Evolutionary conservation across 1,284 basidiomycete genomes (phyloP).

Genomic region (Marasmius oreades): DNA sequence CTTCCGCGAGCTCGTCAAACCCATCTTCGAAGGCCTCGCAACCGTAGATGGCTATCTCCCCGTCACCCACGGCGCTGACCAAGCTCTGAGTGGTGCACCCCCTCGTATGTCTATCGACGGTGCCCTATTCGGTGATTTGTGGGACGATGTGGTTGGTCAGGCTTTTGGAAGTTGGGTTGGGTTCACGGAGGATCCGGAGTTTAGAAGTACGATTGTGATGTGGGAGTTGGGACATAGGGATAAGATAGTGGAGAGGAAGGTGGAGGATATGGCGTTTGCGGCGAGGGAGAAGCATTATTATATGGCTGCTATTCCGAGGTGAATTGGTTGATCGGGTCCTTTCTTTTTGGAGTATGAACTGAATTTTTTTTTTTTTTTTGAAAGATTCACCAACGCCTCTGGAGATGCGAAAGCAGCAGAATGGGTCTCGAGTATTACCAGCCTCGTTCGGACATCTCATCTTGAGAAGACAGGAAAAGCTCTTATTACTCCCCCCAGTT

Average conservation of each 20-base stretch:
- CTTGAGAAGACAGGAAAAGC: neutral
- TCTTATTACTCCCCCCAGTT: neutral
- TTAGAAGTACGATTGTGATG: neutral
- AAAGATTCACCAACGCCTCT: neutral
- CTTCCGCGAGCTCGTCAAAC: neutral
- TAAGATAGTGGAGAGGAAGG: constrained; percentile 8
- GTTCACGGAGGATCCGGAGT: neutral
- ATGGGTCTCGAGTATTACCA: neutral
- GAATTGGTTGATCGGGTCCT: neutral
- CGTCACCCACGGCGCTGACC: constrained; percentile 18
- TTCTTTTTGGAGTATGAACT: neutral
- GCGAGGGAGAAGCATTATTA: constrained; percentile 13
- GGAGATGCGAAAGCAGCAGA: neutral
- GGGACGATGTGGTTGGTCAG: constrained; percentile 12
- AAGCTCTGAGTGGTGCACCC: constrained; percentile 13
- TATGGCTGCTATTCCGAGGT: neutral
- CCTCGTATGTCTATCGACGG: constrained; percentile 15
- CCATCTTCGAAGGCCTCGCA: neutral
- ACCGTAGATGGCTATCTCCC: constrained; percentile 4
- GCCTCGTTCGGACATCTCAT: neutral
- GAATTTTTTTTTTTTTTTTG: neutral
- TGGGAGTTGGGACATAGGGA: neutral
- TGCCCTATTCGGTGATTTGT: constrained; percentile 15
- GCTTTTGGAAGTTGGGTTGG: constrained; percentile 12
- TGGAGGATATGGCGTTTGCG: constrained; percentile 9